A percentile compares a stretch with the other conserved stretches of the same genome.
Evolutionary conservation across 2,329 filamentous ascomycete species (phyloP).

Genomic region (Didymella segeticola): DNA sequence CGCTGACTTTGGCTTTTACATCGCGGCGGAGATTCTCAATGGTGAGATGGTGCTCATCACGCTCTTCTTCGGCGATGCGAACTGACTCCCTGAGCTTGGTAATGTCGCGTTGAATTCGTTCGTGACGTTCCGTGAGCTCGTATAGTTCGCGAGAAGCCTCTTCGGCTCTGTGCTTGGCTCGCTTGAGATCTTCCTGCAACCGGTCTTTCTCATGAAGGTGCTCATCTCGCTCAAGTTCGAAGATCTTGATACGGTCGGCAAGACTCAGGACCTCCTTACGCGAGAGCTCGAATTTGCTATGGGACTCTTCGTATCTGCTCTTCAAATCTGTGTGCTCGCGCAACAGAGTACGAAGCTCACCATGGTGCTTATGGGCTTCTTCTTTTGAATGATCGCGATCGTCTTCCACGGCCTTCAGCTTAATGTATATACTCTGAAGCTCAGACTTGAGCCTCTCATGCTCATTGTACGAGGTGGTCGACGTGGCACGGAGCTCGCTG

Average conservation of each 20-base stretch:
- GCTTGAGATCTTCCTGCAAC: constrained; percentile 33
- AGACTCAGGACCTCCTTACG: constrained; percentile 31
- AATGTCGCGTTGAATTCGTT: constrained; percentile 30
- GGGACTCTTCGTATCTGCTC: constrained; percentile 28
- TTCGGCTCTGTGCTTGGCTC: constrained; percentile 25
- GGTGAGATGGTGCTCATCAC: constrained; percentile 28
- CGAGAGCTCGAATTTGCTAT: constrained; percentile 28
- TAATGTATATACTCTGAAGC: constrained; percentile 24
- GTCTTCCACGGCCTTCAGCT: constrained; percentile 27
- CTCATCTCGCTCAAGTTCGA: constrained; percentile 32
- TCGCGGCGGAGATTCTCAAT: constrained; percentile 33
- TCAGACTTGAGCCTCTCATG: constrained; percentile 29
- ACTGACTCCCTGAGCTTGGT: constrained; percentile 32
- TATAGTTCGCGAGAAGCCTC: constrained; percentile 30
- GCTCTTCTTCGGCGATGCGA: constrained; percentile 27
- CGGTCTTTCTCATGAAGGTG: constrained; percentile 34
- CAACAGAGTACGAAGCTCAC: constrained; percentile 27
- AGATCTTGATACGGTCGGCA: constrained; percentile 31
- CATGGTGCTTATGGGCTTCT: constrained; percentile 32
- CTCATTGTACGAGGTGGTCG: constrained; percentile 16
- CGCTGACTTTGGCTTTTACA: constrained; percentile 25
- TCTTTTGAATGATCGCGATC: constrained; percentile 29
- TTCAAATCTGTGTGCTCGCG: constrained; percentile 35
- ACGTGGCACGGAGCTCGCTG: constrained; percentile 19
- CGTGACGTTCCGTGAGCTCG: constrained; percentile 32